Evolutionary conservation across 2,329 filamentous ascomycete species (phyloP).

Genomic region (Oidium heveae): DNA sequence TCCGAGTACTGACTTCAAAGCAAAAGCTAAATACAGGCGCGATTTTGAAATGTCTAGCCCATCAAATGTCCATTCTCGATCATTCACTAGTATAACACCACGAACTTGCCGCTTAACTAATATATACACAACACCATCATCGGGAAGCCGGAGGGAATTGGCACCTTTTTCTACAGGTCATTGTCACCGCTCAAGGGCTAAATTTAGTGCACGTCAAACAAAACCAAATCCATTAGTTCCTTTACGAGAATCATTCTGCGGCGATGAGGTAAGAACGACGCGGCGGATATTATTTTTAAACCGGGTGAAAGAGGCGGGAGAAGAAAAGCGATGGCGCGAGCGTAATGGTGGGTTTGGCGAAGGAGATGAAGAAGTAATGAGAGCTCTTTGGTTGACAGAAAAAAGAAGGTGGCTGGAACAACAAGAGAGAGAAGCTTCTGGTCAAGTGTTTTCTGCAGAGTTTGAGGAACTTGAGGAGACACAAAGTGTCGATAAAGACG

Average conservation of each 20-base stretch:
- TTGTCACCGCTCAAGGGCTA: too few species aligned
- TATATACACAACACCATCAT: too few species aligned
- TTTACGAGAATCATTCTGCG: slow-evolving; percentile 13
- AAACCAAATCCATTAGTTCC: slow-evolving; percentile 38
- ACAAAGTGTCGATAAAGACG: not conserved
- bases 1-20: too few species aligned
- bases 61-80: too few species aligned
- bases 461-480: slow-evolving; percentile 6
- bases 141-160: too few species aligned
- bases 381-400: slow-evolving; percentile 17
- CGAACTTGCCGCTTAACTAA: too few species aligned
- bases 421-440: not conserved
- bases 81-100: too few species aligned
- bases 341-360: slow-evolving; percentile 18
- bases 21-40: too few species aligned
- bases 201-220: slow-evolving; percentile 18
- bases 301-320: slow-evolving; percentile 33
- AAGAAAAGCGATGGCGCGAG: slow-evolving; percentile 32
- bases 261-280: slow-evolving; percentile 30
- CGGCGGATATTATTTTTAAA: slow-evolving; percentile 44
- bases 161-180: too few species aligned
- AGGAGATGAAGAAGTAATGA: slow-evolving; percentile 30
- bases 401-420: slow-evolving; percentile 13
- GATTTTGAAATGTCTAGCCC: too few species aligned
- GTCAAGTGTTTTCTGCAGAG: slow-evolving; percentile 5